A percentile compares a stretch with the other conserved stretches of the same genome.
These are phyloP conservation scores for Candida tropicalis DNA, from an alignment of 1,139 yeast species.

Conservation along the genomic window DNA sequence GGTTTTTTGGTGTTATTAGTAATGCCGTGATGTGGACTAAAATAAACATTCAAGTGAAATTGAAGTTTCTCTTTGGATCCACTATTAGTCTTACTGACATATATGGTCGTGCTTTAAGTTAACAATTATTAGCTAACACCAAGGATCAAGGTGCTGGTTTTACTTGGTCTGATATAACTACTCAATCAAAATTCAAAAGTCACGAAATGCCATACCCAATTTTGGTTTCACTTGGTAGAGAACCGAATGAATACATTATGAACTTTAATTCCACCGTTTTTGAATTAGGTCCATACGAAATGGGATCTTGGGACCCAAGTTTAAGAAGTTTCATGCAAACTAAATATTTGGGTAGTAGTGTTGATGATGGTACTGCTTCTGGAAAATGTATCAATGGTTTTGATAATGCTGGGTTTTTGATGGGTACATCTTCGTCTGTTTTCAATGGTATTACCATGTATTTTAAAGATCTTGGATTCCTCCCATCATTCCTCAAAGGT, in stretches of 20 bases:
- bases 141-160: constrained; percentile 27
- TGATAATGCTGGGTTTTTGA: constrained; percentile 75
- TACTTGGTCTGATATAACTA: constrained; percentile 33
- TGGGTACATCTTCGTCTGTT: constrained; percentile 79
- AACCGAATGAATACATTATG: constrained; percentile 36
- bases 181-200: constrained; percentile 30
- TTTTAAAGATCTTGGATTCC: too few species aligned
- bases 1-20: constrained; percentile 4
- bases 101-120: constrained; percentile 43
- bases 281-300: constrained; percentile 44
- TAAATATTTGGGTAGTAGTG: constrained; percentile 43
- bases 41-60: constrained; percentile 28
- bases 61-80: constrained; percentile 35
- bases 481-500: too few species aligned
- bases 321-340: constrained; percentile 32
- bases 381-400: constrained; percentile 61
- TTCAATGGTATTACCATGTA: constrained; percentile 45
- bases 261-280: constrained; percentile 43
- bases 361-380: constrained; percentile 33
- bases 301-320: constrained; percentile 50
- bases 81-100: constrained; percentile 35
- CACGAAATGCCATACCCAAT: constrained; percentile 47
- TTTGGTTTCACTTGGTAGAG: constrained; percentile 41
- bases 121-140: constrained; percentile 35
- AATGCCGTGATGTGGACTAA: constrained; percentile 21